These are phyloP conservation scores for Eremothecium coryli DNA, from an alignment of 1,139 yeast genomes.

Conservation along the genomic window DNA sequence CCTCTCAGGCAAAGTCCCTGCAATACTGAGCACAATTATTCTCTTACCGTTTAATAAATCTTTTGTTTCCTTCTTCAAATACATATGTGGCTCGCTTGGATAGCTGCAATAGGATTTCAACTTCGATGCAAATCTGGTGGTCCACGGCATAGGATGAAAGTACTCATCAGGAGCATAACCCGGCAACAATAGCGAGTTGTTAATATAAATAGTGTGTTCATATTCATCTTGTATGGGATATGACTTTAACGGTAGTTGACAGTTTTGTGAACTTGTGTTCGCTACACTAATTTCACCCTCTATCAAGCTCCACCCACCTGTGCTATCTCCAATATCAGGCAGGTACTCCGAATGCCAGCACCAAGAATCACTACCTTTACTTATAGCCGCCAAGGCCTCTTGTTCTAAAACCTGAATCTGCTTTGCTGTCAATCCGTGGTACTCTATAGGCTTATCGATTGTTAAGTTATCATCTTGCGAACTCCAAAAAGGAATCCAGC, in stretches of 20 bases:
- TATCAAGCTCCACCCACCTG: slow-evolving; percentile 9
- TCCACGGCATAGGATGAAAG: slow-evolving; percentile 22
- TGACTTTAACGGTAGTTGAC: slow-evolving; percentile 22
- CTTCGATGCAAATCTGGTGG: slow-evolving; percentile 24
- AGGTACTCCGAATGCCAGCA: slow-evolving; percentile 19
- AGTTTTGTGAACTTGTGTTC: slow-evolving; percentile 24
- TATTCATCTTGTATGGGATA: slow-evolving; percentile 20
- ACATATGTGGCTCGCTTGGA: slow-evolving; percentile 27
- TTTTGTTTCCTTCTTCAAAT: slow-evolving; percentile 16
- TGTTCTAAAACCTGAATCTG: slow-evolving; percentile 22
- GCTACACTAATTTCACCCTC: slow-evolving; percentile 24
- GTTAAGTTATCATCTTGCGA: slow-evolving; percentile 8
- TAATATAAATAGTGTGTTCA: slow-evolving; percentile 16
- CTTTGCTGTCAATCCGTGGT: slow-evolving; percentile 22
- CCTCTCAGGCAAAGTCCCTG: slow-evolving; percentile 29
- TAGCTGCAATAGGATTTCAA: slow-evolving; percentile 28
- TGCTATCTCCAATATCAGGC: slow-evolving; percentile 15
- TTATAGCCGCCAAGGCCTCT: slow-evolving; percentile 21
- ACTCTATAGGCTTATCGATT: slow-evolving; percentile 17
- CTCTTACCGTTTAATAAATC: slow-evolving; percentile 15
- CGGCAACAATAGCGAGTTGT: slow-evolving; percentile 27
- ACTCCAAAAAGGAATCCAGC: slow-evolving; percentile 6
- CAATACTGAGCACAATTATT: slow-evolving; percentile 23
- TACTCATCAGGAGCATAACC: slow-evolving; percentile 22
- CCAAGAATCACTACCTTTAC: slow-evolving; percentile 21